These are phyloP conservation scores for Penicillium sp. DNA, from an alignment of 2,329 filamentous ascomycete species.

Conservation along the genomic window DNA sequence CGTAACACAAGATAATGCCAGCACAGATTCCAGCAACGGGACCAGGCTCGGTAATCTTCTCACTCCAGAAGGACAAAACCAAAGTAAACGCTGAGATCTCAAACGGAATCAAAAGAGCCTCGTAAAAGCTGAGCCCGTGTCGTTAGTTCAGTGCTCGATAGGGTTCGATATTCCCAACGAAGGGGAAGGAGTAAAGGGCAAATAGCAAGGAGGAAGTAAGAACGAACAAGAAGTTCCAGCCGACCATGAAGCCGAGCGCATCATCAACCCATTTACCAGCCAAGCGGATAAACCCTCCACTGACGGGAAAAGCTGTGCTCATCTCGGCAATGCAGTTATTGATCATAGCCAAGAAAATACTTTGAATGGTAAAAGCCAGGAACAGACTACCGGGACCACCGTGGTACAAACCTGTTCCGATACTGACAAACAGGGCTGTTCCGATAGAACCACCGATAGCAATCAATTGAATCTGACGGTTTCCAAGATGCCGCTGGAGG, in stretches of 20 bases:
- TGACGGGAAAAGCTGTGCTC: constrained; percentile 49
- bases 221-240: constrained; percentile 52
- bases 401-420: constrained; percentile 42
- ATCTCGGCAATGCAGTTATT: constrained; percentile 52
- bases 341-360: constrained; percentile 40
- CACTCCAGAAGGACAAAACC: constrained; percentile 47
- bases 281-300: constrained; percentile 47
- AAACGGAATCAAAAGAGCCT: constrained; percentile 45
- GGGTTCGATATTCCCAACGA: neutral
- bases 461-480: constrained; percentile 36
- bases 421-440: constrained; percentile 45
- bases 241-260: constrained; percentile 50
- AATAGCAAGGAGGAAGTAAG: neutral
- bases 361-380: constrained; percentile 40
- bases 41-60: constrained; percentile 36
- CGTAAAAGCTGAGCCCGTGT: constrained; percentile 39
- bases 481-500: constrained; percentile 30
- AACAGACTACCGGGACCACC: constrained; percentile 46
- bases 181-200: neutral
- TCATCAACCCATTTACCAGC: constrained; percentile 52
- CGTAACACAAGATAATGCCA: constrained; percentile 33
- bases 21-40: constrained; percentile 42
- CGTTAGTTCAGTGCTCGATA: neutral
- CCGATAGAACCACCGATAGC: constrained; percentile 49
- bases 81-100: constrained; percentile 49